These are phyloP conservation scores for Calendula officinalis DNA, from an alignment of 129 eudicot genomes.

Conservation along the genomic window DNA sequence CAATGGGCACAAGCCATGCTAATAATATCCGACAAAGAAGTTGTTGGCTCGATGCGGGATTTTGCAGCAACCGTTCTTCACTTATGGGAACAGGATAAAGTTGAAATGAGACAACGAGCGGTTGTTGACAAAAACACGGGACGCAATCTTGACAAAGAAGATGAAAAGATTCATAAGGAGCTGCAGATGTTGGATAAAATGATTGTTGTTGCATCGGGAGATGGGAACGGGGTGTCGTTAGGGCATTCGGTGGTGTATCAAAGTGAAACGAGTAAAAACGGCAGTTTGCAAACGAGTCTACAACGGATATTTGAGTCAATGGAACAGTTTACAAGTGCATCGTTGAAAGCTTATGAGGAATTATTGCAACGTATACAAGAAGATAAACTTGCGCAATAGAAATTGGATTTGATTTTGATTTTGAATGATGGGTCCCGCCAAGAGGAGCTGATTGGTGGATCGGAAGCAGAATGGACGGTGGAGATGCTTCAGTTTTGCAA, in stretches of 20 bases:
- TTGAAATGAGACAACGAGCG: conserved; percentile 64
- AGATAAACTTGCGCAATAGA: conserved; percentile 49
- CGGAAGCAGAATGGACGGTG: background rate
- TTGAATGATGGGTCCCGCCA: background rate
- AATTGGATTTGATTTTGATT: background rate
- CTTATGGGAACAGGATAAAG: conserved; percentile 81
- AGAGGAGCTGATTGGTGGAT: conserved; percentile 11
- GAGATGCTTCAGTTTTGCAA: conserved; percentile 10
- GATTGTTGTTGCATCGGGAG: conserved; percentile 49
- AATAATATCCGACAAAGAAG: conserved; percentile 75
- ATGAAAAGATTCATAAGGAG: conserved; percentile 76
- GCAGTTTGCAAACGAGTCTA: conserved; percentile 67
- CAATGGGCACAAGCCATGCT: conserved; percentile 93
- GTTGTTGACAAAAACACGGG: conserved; percentile 48
- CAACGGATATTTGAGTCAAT: conserved; percentile 74
- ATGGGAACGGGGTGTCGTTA: conserved; percentile 31
- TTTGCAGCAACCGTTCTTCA: conserved; percentile 67
- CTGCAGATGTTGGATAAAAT: conserved; percentile 74
- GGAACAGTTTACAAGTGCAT: conserved; percentile 62
- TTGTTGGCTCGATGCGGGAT: conserved; percentile 66
- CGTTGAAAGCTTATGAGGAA: conserved; percentile 77
- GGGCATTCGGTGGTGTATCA: conserved; percentile 69
- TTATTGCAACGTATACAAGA: conserved; percentile 70
- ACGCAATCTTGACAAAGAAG: conserved; percentile 75
- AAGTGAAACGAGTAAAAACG: conserved; percentile 77